phyloP scores from a whole-genome alignment of 1,284 basidiomycete species.

The Leccinum solheimii region DNA sequence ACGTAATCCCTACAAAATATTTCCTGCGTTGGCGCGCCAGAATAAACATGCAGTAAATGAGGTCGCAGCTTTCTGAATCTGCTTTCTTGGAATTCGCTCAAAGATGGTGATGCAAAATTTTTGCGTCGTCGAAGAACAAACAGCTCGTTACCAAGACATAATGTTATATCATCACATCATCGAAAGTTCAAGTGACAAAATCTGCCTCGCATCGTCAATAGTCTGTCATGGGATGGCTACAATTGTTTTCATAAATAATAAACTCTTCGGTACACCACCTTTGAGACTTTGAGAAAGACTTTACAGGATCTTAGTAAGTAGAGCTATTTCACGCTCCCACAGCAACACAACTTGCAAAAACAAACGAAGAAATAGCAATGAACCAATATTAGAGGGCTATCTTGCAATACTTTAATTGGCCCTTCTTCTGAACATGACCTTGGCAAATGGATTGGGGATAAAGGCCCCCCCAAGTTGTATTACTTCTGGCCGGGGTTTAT shows the following conservation, averaged over 20 bases:
- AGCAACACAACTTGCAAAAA: not conserved
- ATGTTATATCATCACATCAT: not conserved
- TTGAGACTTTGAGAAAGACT: too few relatives aligned
- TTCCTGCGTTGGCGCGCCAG: too few relatives aligned
- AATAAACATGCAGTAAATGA: too few relatives aligned
- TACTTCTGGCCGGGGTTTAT: not conserved
- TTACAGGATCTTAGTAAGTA: not conserved
- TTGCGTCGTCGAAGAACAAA: too few relatives aligned
- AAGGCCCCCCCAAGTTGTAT: not conserved
- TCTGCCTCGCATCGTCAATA: not conserved
- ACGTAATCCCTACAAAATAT: too few relatives aligned
- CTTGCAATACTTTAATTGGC: not conserved
- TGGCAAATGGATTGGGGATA: not conserved
- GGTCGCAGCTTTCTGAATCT: too few relatives aligned
- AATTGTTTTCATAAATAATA: not conserved
- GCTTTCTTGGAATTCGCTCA: too few relatives aligned
- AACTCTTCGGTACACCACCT: not conserved
- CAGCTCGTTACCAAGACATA: too few relatives aligned
- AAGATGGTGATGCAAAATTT: too few relatives aligned
- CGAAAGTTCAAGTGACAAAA: not conserved
- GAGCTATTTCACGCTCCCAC: not conserved
- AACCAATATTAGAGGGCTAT: not conserved
- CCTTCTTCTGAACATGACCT: not conserved
- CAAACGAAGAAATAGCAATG: not conserved
- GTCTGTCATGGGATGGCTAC: not conserved